Base-by-base conservation (phyloP, 306 rosid genomes). In the Prunus davidiana region DNA sequence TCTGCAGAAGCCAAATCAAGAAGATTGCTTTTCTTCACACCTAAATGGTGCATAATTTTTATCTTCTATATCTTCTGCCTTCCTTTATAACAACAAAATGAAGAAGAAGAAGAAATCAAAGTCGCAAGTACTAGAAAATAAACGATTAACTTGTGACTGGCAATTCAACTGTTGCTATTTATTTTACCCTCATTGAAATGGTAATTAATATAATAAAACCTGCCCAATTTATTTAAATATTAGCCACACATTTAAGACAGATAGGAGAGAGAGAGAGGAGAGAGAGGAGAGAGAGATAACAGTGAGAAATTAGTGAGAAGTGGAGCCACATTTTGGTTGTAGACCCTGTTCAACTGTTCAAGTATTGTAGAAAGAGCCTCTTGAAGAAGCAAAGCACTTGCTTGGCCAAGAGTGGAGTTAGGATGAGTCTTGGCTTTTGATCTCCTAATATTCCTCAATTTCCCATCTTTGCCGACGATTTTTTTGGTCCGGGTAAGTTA, bases 11-110 rank as follows among this genome's bases (percentile, higher is more conserved):
- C 78, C 63, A 89, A 80, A 85, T 86, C 96, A 46, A 64, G 78
- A 52, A 89, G 81, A 62, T 86, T 83, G 79, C 88, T 88, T 80
- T 87, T 89, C 75, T 87, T 89, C 76, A 85, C 82, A 72, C 82
- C 83, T 68, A 84, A 86, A 71, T 74, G 92, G 74, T 89, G 86
- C 95, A 91, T 93, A 16, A 49, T 70, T 70, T 70, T 69, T 30
- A 47, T 72, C 64, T 32, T 66, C 20, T 62, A 34, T 47, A 24
- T 75, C 10, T 67, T 71, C 45, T 58, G 43, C 52, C 76, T 75
- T 14, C 67, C 54, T 75, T 68, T 30, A 47, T 45, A 45, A 58
- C 15, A 43, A 61, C 64, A 27, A 24, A n/a, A 5, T 24, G 56
- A 18, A 82, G 79, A 51, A 50, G 34, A 27, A 18, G 28, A 76